Base-by-base conservation (phyloP, 2,329 filamentous ascomycete genomes). In the Aspergillus brunneoviolaceus region DNA sequence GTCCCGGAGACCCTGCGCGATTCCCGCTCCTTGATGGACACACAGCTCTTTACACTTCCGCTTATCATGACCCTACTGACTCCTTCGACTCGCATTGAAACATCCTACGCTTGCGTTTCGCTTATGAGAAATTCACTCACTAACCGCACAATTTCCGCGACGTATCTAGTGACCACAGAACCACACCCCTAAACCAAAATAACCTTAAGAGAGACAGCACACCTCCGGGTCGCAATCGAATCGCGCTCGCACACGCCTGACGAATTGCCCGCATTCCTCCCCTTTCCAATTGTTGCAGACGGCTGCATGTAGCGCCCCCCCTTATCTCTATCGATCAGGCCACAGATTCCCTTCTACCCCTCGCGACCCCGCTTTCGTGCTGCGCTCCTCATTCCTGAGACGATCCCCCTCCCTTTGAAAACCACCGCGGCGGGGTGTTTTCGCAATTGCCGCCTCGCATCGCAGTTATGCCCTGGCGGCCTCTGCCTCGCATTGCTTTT, bases 401-500 rank as follows among this genome's bases (percentile, higher is more conserved):
- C 64, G 69, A 64, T 68, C 63, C 39, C 39, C 39, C 65, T 69
- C 63, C 64, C 56, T 65, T 62, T 60, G 65, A 68, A 60, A 50
- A 60, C 14, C 53, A 48, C 62, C 57, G 54, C 59, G 70, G 67
- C 63, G 63, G 62, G 65, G 61, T 62, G 63, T 59, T 55, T 58
- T 62, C 51, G 59, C 55, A 52, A 58, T 57, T 49, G 63, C 63
- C 60, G 57, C 59, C 57, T 62, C 59, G 48, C 16, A 61, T 64
- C 65, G 63, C 71, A 73, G 73, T 69, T 79, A 96, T 96, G 93
- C 91, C 93, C 85, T 99, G 95, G 95, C 89, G 91, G 85, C 94
- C 95, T 72, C 86, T 99, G 77, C 91, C 93, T 78, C 91, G 92
- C 72, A 97, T 99, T 82, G 95, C 93, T 74, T 99, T 98, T 82